Base-by-base conservation (phyloP, 495 filamentous ascomycete genomes). In the Symbiotaphrina buchneri region DNA sequence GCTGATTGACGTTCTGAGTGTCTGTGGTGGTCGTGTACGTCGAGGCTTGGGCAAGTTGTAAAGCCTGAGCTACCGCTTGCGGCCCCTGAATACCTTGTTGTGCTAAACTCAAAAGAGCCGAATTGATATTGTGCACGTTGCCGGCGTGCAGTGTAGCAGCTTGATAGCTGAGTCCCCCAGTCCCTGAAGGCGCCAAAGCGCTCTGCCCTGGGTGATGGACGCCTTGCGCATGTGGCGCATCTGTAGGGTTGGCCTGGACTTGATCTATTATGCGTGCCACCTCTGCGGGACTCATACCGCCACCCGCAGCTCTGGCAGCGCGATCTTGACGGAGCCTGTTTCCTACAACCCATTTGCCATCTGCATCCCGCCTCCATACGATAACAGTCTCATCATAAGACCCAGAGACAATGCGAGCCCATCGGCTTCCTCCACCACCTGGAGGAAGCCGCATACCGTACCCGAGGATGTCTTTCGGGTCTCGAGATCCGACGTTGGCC, bases 301-400 rank as follows among this genome's bases (percentile, higher is more conserved):
- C 39, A 25, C 41, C 38, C 21, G 63, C 63, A 25, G 54, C 59
- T 20, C 43, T 42, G 7, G 58, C 54, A n/a, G 69, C 62, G 32
- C 65, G 58, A 21, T 49, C 69, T 49, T 93, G 83, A 8, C 68
- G 61, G 6, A 94, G 62, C 21, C 59, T 56, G 38, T 80, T 71
- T 11, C 67, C 66, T 32, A 65, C 61, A 19, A 65, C 64, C 85
- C 87, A 97, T 20, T 68, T 59, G 2, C 81, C 83, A 39, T 90
- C 68, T 16, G 60, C 61, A 34, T 84, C 75, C 29, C 78, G 71
- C 36, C 74, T 74, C 87, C 87, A 97, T 30, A 97, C 78, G 38
- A 93, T 76, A 35, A 97, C 79, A 22, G 68, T 79, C 52, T 93
- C 81, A 41, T 97, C 87, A 41, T 97, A 97, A 5, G 80, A 91